These are phyloP conservation scores for Mycena metata DNA, from an alignment of 768 basidiomycete species.

Conservation along the genomic window DNA sequence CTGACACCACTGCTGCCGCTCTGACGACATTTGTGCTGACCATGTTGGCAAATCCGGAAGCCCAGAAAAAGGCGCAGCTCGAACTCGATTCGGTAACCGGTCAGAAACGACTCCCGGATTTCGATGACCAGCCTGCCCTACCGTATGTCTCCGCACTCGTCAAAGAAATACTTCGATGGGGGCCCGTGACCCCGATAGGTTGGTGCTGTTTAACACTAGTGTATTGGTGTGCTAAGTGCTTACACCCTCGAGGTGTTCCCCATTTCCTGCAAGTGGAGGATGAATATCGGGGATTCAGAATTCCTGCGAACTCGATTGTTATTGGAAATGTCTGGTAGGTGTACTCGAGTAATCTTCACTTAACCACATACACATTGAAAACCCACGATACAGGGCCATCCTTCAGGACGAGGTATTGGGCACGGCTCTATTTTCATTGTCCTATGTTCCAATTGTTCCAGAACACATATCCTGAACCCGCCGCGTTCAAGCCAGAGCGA, in stretches of 20 bases:
- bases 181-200: conserved; percentile 51
- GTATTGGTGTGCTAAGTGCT: background rate
- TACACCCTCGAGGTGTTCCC: conserved; percentile 38
- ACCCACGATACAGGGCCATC: conserved; percentile 13
- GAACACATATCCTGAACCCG: conserved; percentile 50
- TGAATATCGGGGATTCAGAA: conserved; percentile 50
- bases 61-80: conserved; percentile 51
- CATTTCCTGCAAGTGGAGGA: conserved; percentile 49
- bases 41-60: conserved; percentile 52
- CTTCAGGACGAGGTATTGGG: conserved; percentile 19
- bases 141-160: conserved; percentile 53
- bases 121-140: conserved; percentile 48
- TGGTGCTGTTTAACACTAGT: no score
- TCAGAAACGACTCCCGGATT: conserved; percentile 48
- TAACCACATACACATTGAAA: no score
- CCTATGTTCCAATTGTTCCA: no score
- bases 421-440: background rate
- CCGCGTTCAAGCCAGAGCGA: conserved; percentile 53
- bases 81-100: conserved; percentile 56
- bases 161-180: conserved; percentile 53
- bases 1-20: conserved; percentile 52
- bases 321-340: conserved; percentile 44
- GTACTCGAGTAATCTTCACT: background rate
- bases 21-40: conserved; percentile 51
- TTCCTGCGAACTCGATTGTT: conserved; percentile 47